A percentile compares a stretch with the other conserved stretches of the same genome.
phyloP scores from a whole-genome alignment of 2,329 filamentous ascomycete species.

The Paraconiothyrium sp. region DNA sequence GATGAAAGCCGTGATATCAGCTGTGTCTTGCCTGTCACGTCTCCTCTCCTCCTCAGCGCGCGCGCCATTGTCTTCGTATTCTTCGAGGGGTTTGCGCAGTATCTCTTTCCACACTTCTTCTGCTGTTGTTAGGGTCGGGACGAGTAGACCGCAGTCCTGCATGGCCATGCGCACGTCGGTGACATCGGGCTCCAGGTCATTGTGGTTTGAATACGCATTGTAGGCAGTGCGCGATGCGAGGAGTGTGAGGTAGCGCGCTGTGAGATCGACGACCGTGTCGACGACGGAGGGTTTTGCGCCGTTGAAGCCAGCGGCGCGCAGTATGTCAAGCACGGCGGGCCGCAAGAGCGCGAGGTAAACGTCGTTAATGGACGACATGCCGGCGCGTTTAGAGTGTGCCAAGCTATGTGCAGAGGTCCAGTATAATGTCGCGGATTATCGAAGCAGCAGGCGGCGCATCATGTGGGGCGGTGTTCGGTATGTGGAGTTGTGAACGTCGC shows the following conservation, averaged over 20 bases:
- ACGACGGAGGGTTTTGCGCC: slow-evolving; percentile 81
- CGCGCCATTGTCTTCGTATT: slow-evolving; percentile 52
- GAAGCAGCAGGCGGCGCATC: slow-evolving; percentile 36
- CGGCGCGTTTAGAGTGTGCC: slow-evolving; percentile 22
- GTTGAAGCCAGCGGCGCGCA: slow-evolving; percentile 91
- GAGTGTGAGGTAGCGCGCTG: slow-evolving; percentile 79
- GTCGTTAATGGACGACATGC: slow-evolving; percentile 51
- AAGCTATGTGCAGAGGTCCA: slow-evolving; percentile 29
- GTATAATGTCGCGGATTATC: slow-evolving; percentile 24
- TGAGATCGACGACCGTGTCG: slow-evolving; percentile 87
- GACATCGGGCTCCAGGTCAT: slow-evolving; percentile 70
- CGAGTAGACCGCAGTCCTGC: slow-evolving; percentile 79
- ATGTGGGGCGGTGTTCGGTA: slow-evolving; percentile 18
- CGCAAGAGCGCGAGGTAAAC: slow-evolving; percentile 82
- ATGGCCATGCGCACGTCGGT: slow-evolving; percentile 87
- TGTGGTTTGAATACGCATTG: slow-evolving; percentile 76
- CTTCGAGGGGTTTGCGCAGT: slow-evolving; percentile 55
- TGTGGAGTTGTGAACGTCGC: slow-evolving; percentile 19
- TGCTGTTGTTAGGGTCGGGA: slow-evolving; percentile 71
- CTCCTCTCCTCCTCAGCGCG: slow-evolving; percentile 55
- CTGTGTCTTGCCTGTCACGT: slow-evolving; percentile 74
- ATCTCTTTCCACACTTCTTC: slow-evolving; percentile 73
- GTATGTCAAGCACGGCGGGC: slow-evolving; percentile 87
- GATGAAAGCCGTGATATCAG: slow-evolving; percentile 80
- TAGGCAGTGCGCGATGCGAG: slow-evolving; percentile 77